phyloP scores from a whole-genome alignment of 208 protist species.

The Acanthamoeba castellanii region DNA sequence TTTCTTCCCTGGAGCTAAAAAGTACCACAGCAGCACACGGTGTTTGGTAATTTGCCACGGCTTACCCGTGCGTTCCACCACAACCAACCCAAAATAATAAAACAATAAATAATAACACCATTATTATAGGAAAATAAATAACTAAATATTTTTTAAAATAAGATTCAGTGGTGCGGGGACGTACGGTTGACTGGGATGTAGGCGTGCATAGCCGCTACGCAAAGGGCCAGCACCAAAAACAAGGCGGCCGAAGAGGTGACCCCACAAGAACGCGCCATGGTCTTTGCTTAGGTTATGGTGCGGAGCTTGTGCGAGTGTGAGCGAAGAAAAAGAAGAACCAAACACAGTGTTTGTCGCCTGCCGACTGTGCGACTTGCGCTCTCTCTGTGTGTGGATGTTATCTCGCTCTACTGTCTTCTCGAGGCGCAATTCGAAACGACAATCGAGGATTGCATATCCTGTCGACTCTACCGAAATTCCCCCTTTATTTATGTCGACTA shows the following conservation, averaged over 20 bases:
- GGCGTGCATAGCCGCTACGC: background rate
- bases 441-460: background rate
- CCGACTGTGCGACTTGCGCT: background rate
- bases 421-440: background rate
- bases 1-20: background rate
- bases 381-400: too few relatives aligned
- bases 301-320: too few relatives aligned
- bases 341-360: too few relatives aligned
- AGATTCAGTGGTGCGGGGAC: background rate
- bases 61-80: too few relatives aligned
- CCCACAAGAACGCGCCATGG: background rate
- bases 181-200: conserved; percentile 68
- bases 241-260: background rate
- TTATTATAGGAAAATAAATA: background rate
- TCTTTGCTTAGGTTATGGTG: background rate
- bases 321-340: too few relatives aligned
- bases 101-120: background rate
- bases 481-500: too few relatives aligned
- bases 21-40: background rate
- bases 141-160: background rate
- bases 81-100: background rate
- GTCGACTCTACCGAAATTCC: too few relatives aligned
- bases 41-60: background rate
- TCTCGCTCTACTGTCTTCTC: too few relatives aligned
- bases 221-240: background rate